Percentiles rank a stretch among this genome's conserved stretches.
Conservation (phyloP, 306 rosid species). For the Trichosanthes truncata region DNA sequence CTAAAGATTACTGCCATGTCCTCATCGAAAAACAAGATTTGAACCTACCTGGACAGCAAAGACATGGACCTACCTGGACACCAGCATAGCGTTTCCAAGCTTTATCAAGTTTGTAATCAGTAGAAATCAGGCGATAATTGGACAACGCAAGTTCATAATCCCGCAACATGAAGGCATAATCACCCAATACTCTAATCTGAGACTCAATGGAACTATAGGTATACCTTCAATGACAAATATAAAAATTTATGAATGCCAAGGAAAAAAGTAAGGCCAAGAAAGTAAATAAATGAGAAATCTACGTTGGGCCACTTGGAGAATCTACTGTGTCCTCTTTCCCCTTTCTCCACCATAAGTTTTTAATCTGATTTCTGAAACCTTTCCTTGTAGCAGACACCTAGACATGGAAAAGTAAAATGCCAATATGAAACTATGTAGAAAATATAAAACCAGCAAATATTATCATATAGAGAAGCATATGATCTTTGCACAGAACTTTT, state of each 20-base stretch:
- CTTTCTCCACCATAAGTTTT: conserved; percentile 99
- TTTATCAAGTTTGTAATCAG: conserved; percentile 98
- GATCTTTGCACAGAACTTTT: neutral
- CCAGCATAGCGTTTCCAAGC: conserved; percentile 99
- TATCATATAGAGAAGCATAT: conserved; percentile 7
- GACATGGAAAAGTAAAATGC: conserved; percentile 13
- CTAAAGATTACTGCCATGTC: neutral
- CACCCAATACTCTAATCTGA: conserved; percentile 95
- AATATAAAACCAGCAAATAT: conserved; percentile 4
- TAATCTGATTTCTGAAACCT: conserved; percentile 89
- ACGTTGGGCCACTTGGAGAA: conserved; percentile 67
- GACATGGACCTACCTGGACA: conserved; percentile 59
- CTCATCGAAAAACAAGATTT: no score
- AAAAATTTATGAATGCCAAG: conserved; percentile 16
- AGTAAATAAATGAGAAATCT: conserved; percentile 23
- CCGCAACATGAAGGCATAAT: conserved; percentile 91
- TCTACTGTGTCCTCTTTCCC: conserved; percentile 88
- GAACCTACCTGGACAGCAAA: neutral
- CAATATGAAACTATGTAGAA: conserved; percentile 1
- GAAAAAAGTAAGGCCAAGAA: conserved; percentile 11
- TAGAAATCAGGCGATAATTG: conserved; percentile 88
- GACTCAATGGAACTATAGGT: conserved; percentile 84
- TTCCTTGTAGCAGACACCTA: conserved; percentile 94
- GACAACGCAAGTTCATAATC: conserved; percentile 98
- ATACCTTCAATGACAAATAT: conserved; percentile 57